phyloP scores from a whole-genome alignment of 2,329 filamentous ascomycete genomes.

The Monosporascus sp. region DNA sequence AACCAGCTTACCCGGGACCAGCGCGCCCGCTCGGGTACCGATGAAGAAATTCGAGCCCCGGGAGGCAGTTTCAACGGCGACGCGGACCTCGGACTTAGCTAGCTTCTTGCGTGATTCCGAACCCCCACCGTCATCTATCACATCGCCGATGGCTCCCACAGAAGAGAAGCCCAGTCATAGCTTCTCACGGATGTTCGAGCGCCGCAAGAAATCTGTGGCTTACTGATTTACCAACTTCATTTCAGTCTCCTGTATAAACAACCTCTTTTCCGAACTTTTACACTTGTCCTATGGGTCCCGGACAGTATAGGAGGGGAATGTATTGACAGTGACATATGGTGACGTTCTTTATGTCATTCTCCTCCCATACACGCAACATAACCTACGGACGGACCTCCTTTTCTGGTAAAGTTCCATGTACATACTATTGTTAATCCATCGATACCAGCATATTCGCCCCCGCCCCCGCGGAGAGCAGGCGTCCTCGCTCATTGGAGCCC shows the following conservation, averaged over 20 bases:
- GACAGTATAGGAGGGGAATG: slow-evolving; percentile 8
- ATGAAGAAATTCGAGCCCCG: slow-evolving; percentile 57
- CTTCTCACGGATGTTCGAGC: slow-evolving; percentile 44
- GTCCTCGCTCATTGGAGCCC: too few species aligned
- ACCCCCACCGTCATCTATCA: slow-evolving; percentile 45
- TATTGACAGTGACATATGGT: neutral
- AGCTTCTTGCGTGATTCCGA: slow-evolving; percentile 67
- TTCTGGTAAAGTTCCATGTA: too few species aligned
- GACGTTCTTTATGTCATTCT: neutral
- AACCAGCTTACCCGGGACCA: slow-evolving; percentile 8
- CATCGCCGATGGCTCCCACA: slow-evolving; percentile 20
- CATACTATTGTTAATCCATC: neutral
- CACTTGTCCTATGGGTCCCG: slow-evolving; percentile 2
- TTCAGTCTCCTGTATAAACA: slow-evolving; percentile 16
- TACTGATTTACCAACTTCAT: slow-evolving; percentile 16
- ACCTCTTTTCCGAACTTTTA: slow-evolving; percentile 1
- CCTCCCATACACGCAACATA: neutral
- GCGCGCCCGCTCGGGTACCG: slow-evolving; percentile 36
- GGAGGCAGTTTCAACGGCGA: slow-evolving; percentile 39
- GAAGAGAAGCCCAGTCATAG: slow-evolving; percentile 35
- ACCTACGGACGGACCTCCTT: too few species aligned
- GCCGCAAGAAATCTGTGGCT: slow-evolving; percentile 41
- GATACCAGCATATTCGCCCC: neutral
- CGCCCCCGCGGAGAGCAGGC: neutral
- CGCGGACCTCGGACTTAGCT: slow-evolving; percentile 63